Conservation (phyloP, 352 stramenopile genomes). For the Globisporangium lucens region DNA sequence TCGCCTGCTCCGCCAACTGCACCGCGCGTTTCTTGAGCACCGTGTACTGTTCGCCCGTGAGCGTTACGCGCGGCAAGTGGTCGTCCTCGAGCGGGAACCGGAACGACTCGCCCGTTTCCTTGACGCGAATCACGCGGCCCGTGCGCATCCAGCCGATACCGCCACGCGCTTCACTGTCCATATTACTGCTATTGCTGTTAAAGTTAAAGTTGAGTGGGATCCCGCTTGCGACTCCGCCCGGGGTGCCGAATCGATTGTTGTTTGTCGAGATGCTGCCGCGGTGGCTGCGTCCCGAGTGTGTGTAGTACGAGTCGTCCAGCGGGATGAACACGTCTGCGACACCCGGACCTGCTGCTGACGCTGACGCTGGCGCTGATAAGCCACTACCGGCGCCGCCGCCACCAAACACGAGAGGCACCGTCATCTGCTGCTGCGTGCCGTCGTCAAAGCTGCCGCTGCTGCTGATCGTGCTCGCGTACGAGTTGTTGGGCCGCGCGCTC, state of each 20-base stretch:
- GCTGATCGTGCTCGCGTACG: constrained; percentile 14
- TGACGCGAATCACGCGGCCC: constrained; percentile 65
- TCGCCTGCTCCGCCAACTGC: constrained; percentile 34
- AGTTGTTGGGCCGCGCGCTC: constrained; percentile 4
- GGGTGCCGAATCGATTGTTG: not conserved
- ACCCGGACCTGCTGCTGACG: not conserved
- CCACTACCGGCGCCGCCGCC: not conserved
- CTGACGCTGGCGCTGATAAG: not conserved
- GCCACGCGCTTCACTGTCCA: constrained; percentile 26
- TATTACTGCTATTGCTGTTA: not conserved
- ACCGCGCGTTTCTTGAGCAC: constrained; percentile 31
- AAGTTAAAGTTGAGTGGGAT: not conserved
- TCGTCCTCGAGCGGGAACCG: constrained; percentile 67
- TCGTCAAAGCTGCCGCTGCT: constrained; percentile 17
- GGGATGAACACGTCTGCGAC: constrained; percentile 2
- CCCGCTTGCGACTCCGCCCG: not conserved
- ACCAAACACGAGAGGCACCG: constrained; percentile 2
- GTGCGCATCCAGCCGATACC: constrained; percentile 66
- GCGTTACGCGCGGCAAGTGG: constrained; percentile 42
- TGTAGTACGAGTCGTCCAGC: constrained; percentile 16
- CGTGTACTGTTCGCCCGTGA: constrained; percentile 30
- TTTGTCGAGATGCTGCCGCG: constrained; percentile 25
- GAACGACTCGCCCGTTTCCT: constrained; percentile 68
- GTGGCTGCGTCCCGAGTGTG: constrained; percentile 21
- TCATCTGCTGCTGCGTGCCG: not conserved